Conservation (phyloP, 1,284 basidiomycete genomes). For the Vanrija sp. region DNA sequence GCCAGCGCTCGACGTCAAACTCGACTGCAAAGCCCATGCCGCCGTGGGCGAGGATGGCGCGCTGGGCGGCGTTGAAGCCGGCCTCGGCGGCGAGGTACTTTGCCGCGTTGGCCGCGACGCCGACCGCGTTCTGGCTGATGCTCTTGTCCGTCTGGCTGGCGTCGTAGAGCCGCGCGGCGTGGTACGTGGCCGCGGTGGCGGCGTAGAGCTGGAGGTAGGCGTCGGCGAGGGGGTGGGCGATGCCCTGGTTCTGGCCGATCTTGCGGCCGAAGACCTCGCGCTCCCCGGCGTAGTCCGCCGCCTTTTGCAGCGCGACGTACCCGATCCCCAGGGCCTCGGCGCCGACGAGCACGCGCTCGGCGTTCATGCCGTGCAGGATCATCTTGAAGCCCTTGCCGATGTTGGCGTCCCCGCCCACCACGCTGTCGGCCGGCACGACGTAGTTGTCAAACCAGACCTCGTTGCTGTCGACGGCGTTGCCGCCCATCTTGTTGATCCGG, state of each 20-base stretch:
- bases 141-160: conserved; percentile 6
- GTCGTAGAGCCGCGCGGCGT: conserved; percentile 19
- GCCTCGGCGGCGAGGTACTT: conserved; percentile 19
- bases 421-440: conserved; percentile 8
- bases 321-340: conserved; percentile 49
- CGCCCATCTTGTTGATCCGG: conserved; percentile 14
- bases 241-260: conserved; percentile 18
- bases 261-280: conserved; percentile 18
- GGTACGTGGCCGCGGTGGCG: conserved; percentile 11
- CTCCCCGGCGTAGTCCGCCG: conserved; percentile 11
- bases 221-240: conserved; percentile 22
- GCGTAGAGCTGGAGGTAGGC: conserved; percentile 20
- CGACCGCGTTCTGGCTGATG: conserved; percentile 10
- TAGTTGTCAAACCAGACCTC: conserved; percentile 21
- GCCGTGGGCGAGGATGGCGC: conserved; percentile 15
- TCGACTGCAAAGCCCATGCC: conserved; percentile 18
- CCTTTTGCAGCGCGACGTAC: conserved; percentile 12
- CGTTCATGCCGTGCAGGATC: conserved; percentile 42
- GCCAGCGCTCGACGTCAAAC: conserved; percentile 18
- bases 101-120: conserved; percentile 13
- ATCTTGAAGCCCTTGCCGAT: conserved; percentile 49
- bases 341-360: conserved; percentile 49
- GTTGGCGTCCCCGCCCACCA: conserved; percentile 12
- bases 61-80: conserved; percentile 13
- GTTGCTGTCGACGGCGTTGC: conserved; percentile 16